phyloP scores from a whole-genome alignment of 148 eudicot genomes.

The Pouteria glomerata region DNA sequence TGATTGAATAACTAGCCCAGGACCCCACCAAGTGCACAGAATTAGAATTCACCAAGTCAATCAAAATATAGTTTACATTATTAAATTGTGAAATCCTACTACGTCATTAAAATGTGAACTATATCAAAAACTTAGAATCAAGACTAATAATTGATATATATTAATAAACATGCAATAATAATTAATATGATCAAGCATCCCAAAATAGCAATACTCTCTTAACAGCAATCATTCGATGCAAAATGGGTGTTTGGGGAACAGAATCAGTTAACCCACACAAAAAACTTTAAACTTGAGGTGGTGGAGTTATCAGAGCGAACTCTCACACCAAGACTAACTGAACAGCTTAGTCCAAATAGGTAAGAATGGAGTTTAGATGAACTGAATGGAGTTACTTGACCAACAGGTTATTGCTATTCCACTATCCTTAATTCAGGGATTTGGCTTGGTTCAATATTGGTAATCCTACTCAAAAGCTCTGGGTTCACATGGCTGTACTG shows the following conservation, averaged over 20 bases:
- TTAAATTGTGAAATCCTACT: too few species aligned
- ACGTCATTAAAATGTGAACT: too few species aligned
- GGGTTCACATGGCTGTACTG: not conserved
- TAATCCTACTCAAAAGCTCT: not conserved
- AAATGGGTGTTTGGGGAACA: not conserved
- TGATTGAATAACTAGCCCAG: too few species aligned
- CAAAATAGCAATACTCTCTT: not conserved
- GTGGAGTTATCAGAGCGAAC: not conserved
- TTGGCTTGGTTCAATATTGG: not conserved
- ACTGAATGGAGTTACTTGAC: not conserved
- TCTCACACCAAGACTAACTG: not conserved
- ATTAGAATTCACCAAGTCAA: too few species aligned
- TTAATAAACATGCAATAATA: not conserved
- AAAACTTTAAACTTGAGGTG: not conserved
- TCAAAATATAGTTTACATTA: too few species aligned
- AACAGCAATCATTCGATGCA: not conserved
- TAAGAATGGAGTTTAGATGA: not conserved
- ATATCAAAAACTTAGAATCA: too few species aligned
- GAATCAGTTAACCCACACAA: not conserved
- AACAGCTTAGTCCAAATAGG: not conserved
- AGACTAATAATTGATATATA: not conserved
- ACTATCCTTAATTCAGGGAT: not conserved
- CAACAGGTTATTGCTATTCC: not conserved
- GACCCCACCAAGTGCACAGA: too few species aligned
- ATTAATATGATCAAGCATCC: not conserved